Base-by-base conservation (phyloP, 2,329 filamentous ascomycete species). In the Metarhizium anisopliae region DNA sequence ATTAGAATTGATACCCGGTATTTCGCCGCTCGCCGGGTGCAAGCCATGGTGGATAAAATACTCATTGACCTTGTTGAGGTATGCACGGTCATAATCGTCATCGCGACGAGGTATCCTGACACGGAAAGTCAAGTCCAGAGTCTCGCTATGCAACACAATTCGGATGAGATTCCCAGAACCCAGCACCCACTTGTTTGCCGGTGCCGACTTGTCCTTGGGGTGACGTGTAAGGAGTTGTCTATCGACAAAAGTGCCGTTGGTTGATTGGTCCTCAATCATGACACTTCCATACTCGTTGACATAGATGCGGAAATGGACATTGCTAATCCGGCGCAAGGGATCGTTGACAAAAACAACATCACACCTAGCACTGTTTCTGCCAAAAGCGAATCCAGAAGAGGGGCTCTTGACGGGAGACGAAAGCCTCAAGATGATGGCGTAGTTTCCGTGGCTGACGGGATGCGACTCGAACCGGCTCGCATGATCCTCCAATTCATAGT, bases 281-380 rank as follows among this genome's bases (percentile, higher is more conserved):
- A 96, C 79, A 56, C 89, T 85, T 32, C 88, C 90, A 60, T 89
- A 83, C n/a, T 84, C 77, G 64, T 95, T 99, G 63, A 96, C 79
- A 66, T 87, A 96, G 59, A 99, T 95, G 54, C 90, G 86, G 68
- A 97, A 99, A 68, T 99, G 94, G n/a, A 88, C 80, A 67, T 97
- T 96, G 75, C 93, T 97, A 58, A 99, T 81, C 47, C 89, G 82
- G 67, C 83, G 87, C 53, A 82, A 75, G 0, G 81, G 80, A 61
- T 93, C 87, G 59, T 85, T 78, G 40, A 74, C 70, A 51, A 90
- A 83, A 63, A 81, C 80, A 50, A 92, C 72, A 56, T 99, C 94
- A 70, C 89, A 94, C 38, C 82, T 79, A 50, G 69, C 63, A 0
- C 71, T 62, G 65, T 94, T 93, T 55, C 94, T 85, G 35, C 94